Percentiles rank a stretch among this genome's conserved stretches.
phyloP scores from a whole-genome alignment of 441 rosid genomes.

The Codiaeum variegatum region DNA sequence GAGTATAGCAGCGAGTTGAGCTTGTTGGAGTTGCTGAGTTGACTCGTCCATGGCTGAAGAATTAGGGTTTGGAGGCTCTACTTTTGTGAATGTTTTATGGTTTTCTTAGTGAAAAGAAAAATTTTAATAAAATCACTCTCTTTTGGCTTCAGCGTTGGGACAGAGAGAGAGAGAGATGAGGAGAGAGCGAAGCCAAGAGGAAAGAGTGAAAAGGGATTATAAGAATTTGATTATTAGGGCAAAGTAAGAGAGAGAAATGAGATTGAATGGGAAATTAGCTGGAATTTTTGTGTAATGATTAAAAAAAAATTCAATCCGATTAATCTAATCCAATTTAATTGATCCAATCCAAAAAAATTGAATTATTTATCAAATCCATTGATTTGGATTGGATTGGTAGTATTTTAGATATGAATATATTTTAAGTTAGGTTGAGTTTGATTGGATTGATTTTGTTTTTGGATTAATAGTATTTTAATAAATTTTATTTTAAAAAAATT shows the following conservation, averaged over 20 bases:
- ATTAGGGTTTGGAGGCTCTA: constrained; percentile 23
- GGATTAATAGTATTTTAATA: too few relatives aligned
- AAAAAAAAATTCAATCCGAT: too few relatives aligned
- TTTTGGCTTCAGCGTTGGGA: not conserved
- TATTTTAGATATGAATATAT: too few relatives aligned
- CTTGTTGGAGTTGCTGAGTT: constrained; percentile 74
- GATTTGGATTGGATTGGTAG: too few relatives aligned
- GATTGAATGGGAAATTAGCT: constrained; percentile 11
- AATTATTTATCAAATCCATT: too few relatives aligned
- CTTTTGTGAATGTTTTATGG: not conserved
- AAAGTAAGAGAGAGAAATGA: constrained; percentile 10
- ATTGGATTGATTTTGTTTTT: too few relatives aligned
- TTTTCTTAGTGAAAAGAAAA: not conserved
- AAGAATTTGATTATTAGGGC: constrained; percentile 22
- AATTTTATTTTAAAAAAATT: too few relatives aligned
- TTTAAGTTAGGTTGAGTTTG: too few relatives aligned
- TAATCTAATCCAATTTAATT: too few relatives aligned
- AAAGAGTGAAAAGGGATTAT: constrained; percentile 1
- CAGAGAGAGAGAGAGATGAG: not conserved
- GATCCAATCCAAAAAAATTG: too few relatives aligned
- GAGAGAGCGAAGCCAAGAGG: not conserved
- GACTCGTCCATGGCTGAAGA: constrained; percentile 58
- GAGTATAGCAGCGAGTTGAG: constrained; percentile 72
- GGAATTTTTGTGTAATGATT: constrained; percentile 18
- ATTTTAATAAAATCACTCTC: constrained; percentile 7